Base-by-base conservation (phyloP, 768 basidiomycete species). In the Mycena epipterygia region DNA sequence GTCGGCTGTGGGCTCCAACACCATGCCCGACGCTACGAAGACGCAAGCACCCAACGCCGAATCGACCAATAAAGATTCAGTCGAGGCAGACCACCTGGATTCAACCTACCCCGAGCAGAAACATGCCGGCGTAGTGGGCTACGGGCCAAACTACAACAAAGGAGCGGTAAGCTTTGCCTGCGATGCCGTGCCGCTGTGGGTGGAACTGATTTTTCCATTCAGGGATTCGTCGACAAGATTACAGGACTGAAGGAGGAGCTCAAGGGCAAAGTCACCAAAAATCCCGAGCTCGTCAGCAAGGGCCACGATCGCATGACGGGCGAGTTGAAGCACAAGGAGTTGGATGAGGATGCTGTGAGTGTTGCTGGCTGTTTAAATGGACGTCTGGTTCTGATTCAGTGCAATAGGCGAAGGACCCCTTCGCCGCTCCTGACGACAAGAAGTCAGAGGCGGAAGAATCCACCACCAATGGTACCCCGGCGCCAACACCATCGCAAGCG, bases 121-220 rank as follows among this genome's bases (percentile, higher is more conserved):
- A 21, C 86, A 87, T 52, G 84, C 85, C 3, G 86, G 86, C 2
- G 76, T 76, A 29, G 84, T 87, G 12, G 86, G 86, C 0, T 81
- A 80, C 52, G 86, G 86, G 1, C 86, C 86, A 1, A 81, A 84
- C 32, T 86, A 80, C 59, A 71, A 78, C 33, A 39, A 73, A 25
- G 76, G 76, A 19, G 76, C 85, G 19, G 85, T 86, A 70, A 48
- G 82, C 77, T 30, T n/a, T n/a, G n/a, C n/a, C n/a, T 23, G 12
- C 9, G 3, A 5, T 13, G 25, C 56, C 25, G 23, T 21, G 23
- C 19, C 5, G 23, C 23, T 30, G n/a, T 37, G 21, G 1, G 21
- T 48, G 46, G 35, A 25, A 29, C 51, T 53, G 19, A 64, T 25
- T 39, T 5, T 32, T n/a, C 3, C 30, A 53, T 35, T 16, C 35